Base-by-base conservation (phyloP, 1,139 yeast species). In the Geotrichum fermentans region DNA sequence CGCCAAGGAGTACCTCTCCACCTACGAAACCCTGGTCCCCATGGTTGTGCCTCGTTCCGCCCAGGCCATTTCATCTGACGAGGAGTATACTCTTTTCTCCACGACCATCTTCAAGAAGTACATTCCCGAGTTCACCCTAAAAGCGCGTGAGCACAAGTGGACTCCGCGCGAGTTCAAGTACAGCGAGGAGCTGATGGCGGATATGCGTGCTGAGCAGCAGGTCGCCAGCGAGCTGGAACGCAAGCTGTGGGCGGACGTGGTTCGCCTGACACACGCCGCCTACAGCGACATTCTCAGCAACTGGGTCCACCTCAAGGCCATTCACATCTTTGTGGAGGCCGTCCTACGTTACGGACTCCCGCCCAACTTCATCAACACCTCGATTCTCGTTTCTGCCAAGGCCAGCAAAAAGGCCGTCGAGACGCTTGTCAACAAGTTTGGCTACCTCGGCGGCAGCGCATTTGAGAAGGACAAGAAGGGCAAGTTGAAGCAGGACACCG, bases 331-430 rank as follows among this genome's bases (percentile, higher is more conserved):
- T 61, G 83, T 80, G 24, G 85, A 80, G 61, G 71, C 79, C 51
- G 96, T 92, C 13, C 76, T 92, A 64, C 83, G 98, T 67, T 92
- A 92, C 67, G 99, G 99, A 1, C 77, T 92, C 55, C 98, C 98
- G 34, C 97, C 98, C 36, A 84, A 84, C 63, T 92, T 92, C 66
- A 78, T 81, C 62, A 80, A 85, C 51, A 80, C 70, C 57, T 69
- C 82, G 47, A 74, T 77, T 57, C 61, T 74, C 60, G 63, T 71
- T 57, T 62, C 65, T 24, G 57, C 50, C 39, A 54, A 56, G 48
- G 48, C 54, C 47, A 58, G 79, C 36, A 72, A 72, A 41, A 79
- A 76, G 64, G 81, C 88, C 40, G 88, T 83, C 67, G 72, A 77
- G 55, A 84, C 82, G 56, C 73, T 90, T 55, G 69, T 84, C 44